Evolutionary conservation across 1,284 basidiomycete species (phyloP), one percentile per base, ranked within the genome.

Genomic region (Sporisorium iseilematis-ciliati): DNA sequence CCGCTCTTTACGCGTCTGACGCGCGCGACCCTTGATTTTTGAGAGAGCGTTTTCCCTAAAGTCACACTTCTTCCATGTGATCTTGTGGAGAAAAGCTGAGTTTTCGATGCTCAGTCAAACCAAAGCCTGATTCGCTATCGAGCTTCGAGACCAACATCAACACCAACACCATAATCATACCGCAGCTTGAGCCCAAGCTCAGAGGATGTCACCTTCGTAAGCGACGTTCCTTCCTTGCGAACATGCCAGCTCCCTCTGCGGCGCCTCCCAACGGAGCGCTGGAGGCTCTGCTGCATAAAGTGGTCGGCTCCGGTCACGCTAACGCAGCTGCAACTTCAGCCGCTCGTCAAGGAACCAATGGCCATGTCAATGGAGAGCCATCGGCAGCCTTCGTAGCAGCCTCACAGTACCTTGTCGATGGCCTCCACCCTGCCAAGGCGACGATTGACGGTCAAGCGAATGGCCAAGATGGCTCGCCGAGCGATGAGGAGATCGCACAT

Each of bases 401-500:
- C 26, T 74, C 71, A 2, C 71, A 74, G 23, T 68, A 57, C 29
- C 61, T 74, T 23, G 55, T 52, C 38, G 49, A 69, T 16, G 65
- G 63, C 11, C 50, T 65, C 7, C 46, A 54, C 3, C 50, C 51
- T 11, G 43, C 16, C 51, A 40, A 45, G 35, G 4, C 25, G 7
- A 42, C 56, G n/a, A 31, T 35, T 20, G 29, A 57, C 20, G n/a
- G 16, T 8, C 51, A 45, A 16, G n/a, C 50, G 8, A 45, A 58
- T 20, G 59, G 35, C 11, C 41, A 26, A 16, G 60, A 40, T 14
- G 48, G 59, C 23, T 38, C 61, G 4, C 53, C 53, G n/a, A 62
- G 51, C 29, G 65, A 76, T 35, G 74, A 76, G 41, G 56, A 63
- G n/a, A 60, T 64, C 20, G 63, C 69, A 7, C 74, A 76, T 42